A percentile compares a stretch with the other conserved stretches of the same genome.
Evolutionary conservation across 1,139 yeast genomes (phyloP).

Genomic region (Candida sanyaensis): DNA sequence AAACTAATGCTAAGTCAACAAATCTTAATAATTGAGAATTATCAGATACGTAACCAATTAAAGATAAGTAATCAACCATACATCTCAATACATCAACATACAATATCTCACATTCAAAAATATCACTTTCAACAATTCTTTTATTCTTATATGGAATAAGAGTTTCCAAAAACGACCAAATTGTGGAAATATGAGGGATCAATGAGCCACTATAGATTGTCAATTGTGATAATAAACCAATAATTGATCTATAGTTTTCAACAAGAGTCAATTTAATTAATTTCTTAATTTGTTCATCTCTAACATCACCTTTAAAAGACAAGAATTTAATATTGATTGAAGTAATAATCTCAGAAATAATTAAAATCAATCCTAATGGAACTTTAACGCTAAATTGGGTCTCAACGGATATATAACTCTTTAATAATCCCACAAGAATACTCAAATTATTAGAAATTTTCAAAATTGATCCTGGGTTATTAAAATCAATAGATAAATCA

Average conservation of each 20-base stretch:
- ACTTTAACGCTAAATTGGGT: slow-evolving; percentile 49
- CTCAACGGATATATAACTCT: slow-evolving; percentile 45
- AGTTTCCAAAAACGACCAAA: slow-evolving; percentile 55
- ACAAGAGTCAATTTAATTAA: slow-evolving; percentile 43
- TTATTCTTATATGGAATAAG: slow-evolving; percentile 51
- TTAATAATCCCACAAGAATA: slow-evolving; percentile 45
- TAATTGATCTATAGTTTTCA: slow-evolving; percentile 45
- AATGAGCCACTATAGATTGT: slow-evolving; percentile 47
- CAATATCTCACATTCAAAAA: slow-evolving; percentile 35
- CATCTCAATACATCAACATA: slow-evolving; percentile 30
- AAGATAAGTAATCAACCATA: slow-evolving; percentile 28
- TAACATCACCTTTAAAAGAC: slow-evolving; percentile 57
- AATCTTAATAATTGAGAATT: slow-evolving; percentile 41
- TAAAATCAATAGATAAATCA: slow-evolving; percentile 55
- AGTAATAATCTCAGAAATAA: slow-evolving; percentile 50
- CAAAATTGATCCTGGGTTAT: slow-evolving; percentile 51
- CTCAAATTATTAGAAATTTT: slow-evolving; percentile 52
- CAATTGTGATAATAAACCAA: slow-evolving; percentile 41
- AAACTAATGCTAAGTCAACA: slow-evolving; percentile 46
- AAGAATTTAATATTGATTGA: slow-evolving; percentile 56
- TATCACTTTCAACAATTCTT: slow-evolving; percentile 30
- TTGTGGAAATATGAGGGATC: slow-evolving; percentile 48
- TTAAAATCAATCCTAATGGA: slow-evolving; percentile 60
- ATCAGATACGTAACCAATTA: slow-evolving; percentile 38
- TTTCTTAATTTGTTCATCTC: slow-evolving; percentile 48